phyloP scores from a whole-genome alignment of 495 filamentous ascomycete genomes.

The Aspergillus saccharolyticus region DNA sequence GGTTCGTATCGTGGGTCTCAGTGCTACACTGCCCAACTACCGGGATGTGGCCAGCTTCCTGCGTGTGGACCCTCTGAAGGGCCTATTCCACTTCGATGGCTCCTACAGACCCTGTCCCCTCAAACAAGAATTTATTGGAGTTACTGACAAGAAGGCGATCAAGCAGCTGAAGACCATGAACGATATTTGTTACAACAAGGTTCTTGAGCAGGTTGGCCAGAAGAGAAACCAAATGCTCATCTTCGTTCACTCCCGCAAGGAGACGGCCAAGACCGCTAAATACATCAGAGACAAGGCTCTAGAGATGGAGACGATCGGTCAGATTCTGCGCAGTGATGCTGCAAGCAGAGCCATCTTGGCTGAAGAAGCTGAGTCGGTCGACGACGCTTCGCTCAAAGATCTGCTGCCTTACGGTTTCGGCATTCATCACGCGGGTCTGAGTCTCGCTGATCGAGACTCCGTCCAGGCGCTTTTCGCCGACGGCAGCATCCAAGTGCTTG shows the following conservation, averaged over 20 bases:
- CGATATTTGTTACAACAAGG: conserved; percentile 95
- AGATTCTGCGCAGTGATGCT: conserved; percentile 90
- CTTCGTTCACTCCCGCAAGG: conserved; percentile 96
- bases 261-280: conserved; percentile 94
- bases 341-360: conserved; percentile 83
- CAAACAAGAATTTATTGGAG: conserved; percentile 94
- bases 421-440: conserved; percentile 98
- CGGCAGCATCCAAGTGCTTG: conserved; percentile 87
- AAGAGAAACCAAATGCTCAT: conserved; percentile 96
- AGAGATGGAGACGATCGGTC: conserved; percentile 92
- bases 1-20: conserved; percentile 86
- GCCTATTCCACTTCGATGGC: conserved; percentile 93
- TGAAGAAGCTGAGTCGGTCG: conserved; percentile 76
- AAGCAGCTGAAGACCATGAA: conserved; percentile 99
- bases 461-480: conserved; percentile 93
- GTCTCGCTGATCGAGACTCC: conserved; percentile 82
- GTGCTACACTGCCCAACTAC: conserved; percentile 95
- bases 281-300: conserved; percentile 94
- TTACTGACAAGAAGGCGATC: conserved; percentile 97
- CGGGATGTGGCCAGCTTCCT: conserved; percentile 95
- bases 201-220: conserved; percentile 90
- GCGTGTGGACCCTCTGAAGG: conserved; percentile 78
- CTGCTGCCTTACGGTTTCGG: conserved; percentile 94
- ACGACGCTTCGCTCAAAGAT: conserved; percentile 88
- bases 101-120: conserved; percentile 90